Evolutionary conservation across 2,329 filamentous ascomycete genomes (phyloP).

Genomic region (Ophiognomonia clavigignenti-juglandacearum): DNA sequence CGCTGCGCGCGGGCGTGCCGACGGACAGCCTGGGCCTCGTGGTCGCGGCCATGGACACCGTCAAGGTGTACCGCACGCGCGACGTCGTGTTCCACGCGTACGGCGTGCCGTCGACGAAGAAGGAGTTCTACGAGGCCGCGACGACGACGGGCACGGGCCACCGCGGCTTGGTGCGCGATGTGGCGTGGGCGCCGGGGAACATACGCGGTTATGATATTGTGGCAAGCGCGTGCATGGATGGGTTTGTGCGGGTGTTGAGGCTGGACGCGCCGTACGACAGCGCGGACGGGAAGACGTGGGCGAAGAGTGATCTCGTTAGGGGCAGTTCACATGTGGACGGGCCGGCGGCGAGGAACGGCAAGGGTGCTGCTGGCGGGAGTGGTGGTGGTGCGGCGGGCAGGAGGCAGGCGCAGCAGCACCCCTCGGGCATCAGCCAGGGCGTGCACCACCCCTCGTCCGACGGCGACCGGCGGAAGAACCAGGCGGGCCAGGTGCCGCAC

Average conservation of each 20-base stretch:
- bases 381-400: too few species aligned
- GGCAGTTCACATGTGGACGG: conserved; percentile 21
- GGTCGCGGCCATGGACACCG: conserved; percentile 78
- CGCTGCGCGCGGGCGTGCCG: conserved; percentile 75
- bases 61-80: conserved; percentile 76
- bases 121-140: conserved; percentile 80
- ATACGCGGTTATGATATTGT: conserved; percentile 86
- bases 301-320: conserved; percentile 38
- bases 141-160: conserved; percentile 68
- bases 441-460: conserved; percentile 44
- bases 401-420: conserved; percentile 27
- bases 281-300: conserved; percentile 47
- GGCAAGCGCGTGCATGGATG: conserved; percentile 90
- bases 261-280: conserved; percentile 54
- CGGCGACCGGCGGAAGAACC: conserved; percentile 47
- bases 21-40: conserved; percentile 75
- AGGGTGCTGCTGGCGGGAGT: too few species aligned
- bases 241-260: conserved; percentile 83
- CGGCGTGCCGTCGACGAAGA: conserved; percentile 52
- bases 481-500: conserved; percentile 64
- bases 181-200: conserved; percentile 89
- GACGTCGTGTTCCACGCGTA: conserved; percentile 49
- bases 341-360: conserved; percentile 9
- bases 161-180: conserved; percentile 73
- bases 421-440: conserved; percentile 48